phyloP scores from a whole-genome alignment of 768 basidiomycete species.

The Chalciporus pseudorubinellus region DNA sequence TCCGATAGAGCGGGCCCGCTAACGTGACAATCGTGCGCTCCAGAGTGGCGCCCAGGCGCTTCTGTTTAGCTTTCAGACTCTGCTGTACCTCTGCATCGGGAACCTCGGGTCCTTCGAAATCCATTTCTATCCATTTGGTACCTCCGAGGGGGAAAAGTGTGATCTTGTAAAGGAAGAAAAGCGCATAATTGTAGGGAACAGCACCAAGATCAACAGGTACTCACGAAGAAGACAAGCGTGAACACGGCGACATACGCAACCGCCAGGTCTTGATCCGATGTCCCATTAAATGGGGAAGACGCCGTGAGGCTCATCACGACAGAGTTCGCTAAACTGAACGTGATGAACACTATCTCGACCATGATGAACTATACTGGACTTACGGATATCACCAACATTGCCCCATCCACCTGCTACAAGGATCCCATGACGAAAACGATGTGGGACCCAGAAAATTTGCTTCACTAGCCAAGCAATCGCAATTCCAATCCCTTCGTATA shows the following conservation, averaged over 20 bases:
- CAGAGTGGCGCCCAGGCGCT: slow-evolving; percentile 14
- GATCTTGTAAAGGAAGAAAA: slow-evolving; percentile 36
- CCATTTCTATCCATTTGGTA: slow-evolving; percentile 51
- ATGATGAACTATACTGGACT: slow-evolving; percentile 18
- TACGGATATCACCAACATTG: slow-evolving; percentile 72
- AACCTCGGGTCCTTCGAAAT: slow-evolving; percentile 64
- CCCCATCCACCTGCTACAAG: slow-evolving; percentile 67
- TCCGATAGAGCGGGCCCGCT: background rate
- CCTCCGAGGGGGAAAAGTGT: slow-evolving; percentile 67
- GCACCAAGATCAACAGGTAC: slow-evolving; percentile 10
- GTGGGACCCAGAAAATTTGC: slow-evolving; percentile 73
- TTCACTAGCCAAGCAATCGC: slow-evolving; percentile 53
- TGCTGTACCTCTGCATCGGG: slow-evolving; percentile 55
- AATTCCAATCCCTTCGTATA: slow-evolving; percentile 59
- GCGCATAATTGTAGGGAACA: background rate
- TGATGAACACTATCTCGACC: background rate
- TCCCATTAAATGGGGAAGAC: slow-evolving; percentile 58
- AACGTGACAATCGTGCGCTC: slow-evolving; percentile 5
- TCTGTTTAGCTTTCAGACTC: slow-evolving; percentile 39
- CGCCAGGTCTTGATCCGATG: slow-evolving; percentile 55
- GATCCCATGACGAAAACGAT: slow-evolving; percentile 70
- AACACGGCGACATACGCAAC: slow-evolving; percentile 67
- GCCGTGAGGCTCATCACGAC: slow-evolving; percentile 63
- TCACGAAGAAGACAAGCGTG: slow-evolving; percentile 57
- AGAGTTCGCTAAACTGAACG: slow-evolving; percentile 48